Percentiles rank a stretch among this genome's conserved stretches.
Conservation (phyloP, 2,329 filamentous ascomycete species). For the Fusarium albidum region DNA sequence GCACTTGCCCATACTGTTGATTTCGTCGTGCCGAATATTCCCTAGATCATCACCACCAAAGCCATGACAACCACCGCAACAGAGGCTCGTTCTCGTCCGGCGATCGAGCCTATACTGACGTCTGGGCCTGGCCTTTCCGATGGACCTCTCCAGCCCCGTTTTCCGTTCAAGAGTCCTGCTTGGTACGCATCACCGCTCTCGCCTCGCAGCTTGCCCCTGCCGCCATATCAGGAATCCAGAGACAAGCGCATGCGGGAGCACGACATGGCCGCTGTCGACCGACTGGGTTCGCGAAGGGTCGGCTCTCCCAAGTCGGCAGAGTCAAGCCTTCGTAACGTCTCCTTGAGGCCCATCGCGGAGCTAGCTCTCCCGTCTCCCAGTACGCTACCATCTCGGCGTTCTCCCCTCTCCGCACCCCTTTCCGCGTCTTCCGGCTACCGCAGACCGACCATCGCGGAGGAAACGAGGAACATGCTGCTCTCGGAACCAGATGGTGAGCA, state of each 20-base stretch:
- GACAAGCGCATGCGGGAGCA: conserved; percentile 27
- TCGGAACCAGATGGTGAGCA: conserved; percentile 9
- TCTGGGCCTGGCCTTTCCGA: conserved; percentile 20
- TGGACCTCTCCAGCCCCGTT: conserved; percentile 18
- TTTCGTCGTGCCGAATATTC: background rate
- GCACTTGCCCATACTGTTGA: background rate
- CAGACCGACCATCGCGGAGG: conserved; percentile 29
- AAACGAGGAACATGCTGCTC: conserved; percentile 30
- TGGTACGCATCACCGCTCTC: conserved; percentile 36
- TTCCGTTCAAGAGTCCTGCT: conserved; percentile 32
- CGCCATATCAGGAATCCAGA: conserved; percentile 27
- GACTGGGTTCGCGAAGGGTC: conserved; percentile 13
- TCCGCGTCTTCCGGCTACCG: conserved; percentile 12
- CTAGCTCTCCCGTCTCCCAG: conserved; percentile 18
- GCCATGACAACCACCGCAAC: conserved; percentile 29
- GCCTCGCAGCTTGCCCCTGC: conserved; percentile 25
- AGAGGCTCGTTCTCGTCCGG: conserved; percentile 29
- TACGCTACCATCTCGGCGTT: conserved; percentile 12
- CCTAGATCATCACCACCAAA: background rate
- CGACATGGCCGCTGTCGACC: conserved; percentile 29
- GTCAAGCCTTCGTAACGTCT: conserved; percentile 14
- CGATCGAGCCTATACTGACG: conserved; percentile 37
- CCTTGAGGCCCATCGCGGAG: conserved; percentile 27
- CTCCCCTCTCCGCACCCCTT: conserved; percentile 36
- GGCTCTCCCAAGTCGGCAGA: conserved; percentile 18